These are phyloP conservation scores for Cladosporium cucumerinum DNA, from an alignment of 2,329 filamentous ascomycete genomes.

Conservation along the genomic window DNA sequence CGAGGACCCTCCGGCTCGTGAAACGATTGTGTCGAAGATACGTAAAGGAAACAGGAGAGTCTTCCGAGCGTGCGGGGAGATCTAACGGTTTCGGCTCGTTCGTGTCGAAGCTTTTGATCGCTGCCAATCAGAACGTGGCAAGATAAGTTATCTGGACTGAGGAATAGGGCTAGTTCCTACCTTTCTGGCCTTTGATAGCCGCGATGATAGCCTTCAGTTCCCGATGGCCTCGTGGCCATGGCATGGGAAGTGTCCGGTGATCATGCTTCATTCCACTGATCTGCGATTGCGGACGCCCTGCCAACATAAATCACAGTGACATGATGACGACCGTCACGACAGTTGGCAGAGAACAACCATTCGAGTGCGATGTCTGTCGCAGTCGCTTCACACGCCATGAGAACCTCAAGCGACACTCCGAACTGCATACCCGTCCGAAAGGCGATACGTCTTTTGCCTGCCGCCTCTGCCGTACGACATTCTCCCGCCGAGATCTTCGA, in stretches of 20 bases:
- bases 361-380: slow-evolving; percentile 41
- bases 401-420: slow-evolving; percentile 44
- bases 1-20: not conserved
- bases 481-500: slow-evolving; percentile 42
- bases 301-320: not conserved
- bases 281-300: not conserved
- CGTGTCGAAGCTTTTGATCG: not conserved
- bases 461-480: slow-evolving; percentile 39
- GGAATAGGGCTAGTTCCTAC: not conserved
- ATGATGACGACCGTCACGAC: not conserved
- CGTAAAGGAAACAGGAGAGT: not conserved
- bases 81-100: not conserved
- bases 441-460: slow-evolving; percentile 32
- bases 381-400: slow-evolving; percentile 41
- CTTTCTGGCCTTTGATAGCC: not conserved
- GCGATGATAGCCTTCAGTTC: not conserved
- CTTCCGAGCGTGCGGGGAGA: not conserved
- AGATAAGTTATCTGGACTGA: not conserved
- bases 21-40: not conserved
- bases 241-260: not conserved
- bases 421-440: slow-evolving; percentile 34
- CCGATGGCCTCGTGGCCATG: slow-evolving; percentile 1
- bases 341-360: slow-evolving; percentile 33
- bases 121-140: not conserved
- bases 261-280: not conserved